Percentiles rank a stretch among this genome's conserved stretches.
Conservation (phyloP, 2,329 filamentous ascomycete genomes). For the Penicillium concentricum region DNA sequence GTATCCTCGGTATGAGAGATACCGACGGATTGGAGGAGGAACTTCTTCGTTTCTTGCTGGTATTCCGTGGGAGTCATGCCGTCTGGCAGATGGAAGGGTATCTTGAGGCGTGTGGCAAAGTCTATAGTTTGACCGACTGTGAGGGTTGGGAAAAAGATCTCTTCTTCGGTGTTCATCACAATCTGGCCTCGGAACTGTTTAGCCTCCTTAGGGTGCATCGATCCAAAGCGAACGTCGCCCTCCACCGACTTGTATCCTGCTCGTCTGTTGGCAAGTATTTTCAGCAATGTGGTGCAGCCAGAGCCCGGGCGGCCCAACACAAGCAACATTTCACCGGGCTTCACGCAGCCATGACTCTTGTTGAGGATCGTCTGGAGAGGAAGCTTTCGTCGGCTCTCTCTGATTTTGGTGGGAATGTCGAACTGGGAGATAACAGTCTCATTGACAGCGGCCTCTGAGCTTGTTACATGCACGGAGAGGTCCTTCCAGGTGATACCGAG, state of each 20-base stretch:
- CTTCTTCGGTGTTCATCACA: conserved; percentile 56
- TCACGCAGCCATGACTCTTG: conserved; percentile 65
- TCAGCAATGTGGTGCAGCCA: conserved; percentile 70
- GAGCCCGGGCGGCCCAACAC: conserved; percentile 68
- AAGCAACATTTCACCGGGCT: conserved; percentile 70
- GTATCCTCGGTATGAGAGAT: conserved; percentile 63
- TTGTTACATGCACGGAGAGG: conserved; percentile 62
- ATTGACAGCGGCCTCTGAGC: conserved; percentile 62
- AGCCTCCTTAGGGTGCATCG: conserved; percentile 43
- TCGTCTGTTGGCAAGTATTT: conserved; percentile 65
- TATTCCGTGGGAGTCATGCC: conserved; percentile 49
- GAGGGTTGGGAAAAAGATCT: conserved; percentile 52
- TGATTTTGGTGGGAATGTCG: conserved; percentile 55
- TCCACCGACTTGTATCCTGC: conserved; percentile 57
- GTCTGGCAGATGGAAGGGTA: conserved; percentile 51
- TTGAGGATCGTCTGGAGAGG: conserved; percentile 65
- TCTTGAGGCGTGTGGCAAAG: conserved; percentile 58
- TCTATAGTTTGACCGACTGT: conserved; percentile 55
- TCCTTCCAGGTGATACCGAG: conserved; percentile 66
- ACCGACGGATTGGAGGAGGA: conserved; percentile 57
- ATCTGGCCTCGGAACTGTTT: conserved; percentile 57
- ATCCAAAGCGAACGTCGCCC: conserved; percentile 60
- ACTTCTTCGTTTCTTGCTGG: conserved; percentile 50
- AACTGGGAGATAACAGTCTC: conserved; percentile 63
- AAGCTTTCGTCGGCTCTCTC: conserved; percentile 55